Percentiles rank a stretch among this genome's conserved stretches.
Conservation (phyloP, 1,139 yeast genomes). For the Blastobotrys illinoisensis region DNA sequence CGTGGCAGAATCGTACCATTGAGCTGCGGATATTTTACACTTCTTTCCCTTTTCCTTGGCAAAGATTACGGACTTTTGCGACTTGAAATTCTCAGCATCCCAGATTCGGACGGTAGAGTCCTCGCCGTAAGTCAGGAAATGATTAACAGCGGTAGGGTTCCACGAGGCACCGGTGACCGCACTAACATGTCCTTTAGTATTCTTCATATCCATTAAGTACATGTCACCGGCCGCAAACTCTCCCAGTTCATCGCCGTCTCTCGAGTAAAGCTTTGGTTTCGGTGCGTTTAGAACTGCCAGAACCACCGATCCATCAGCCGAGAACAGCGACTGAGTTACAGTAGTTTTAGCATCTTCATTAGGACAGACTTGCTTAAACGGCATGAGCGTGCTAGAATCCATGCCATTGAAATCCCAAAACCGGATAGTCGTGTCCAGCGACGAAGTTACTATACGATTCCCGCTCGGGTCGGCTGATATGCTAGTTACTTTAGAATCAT, state of each 20-base stretch:
- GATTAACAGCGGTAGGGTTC: slow-evolving; percentile 24
- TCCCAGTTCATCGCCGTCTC: slow-evolving; percentile 27
- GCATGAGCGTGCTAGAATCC: slow-evolving; percentile 24
- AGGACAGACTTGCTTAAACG: slow-evolving; percentile 32
- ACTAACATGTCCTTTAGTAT: slow-evolving; percentile 37
- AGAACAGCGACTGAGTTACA: slow-evolving; percentile 24
- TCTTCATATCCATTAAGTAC: slow-evolving; percentile 35
- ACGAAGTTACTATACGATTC: slow-evolving; percentile 28
- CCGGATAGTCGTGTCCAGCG: slow-evolving; percentile 29
- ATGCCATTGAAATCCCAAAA: slow-evolving; percentile 36
- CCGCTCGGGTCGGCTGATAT: slow-evolving; percentile 32
- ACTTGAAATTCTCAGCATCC: slow-evolving; percentile 27
- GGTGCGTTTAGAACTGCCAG: slow-evolving; percentile 27
- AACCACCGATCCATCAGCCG: slow-evolving; percentile 23
- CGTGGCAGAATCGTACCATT: slow-evolving; percentile 22
- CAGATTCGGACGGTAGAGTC: slow-evolving; percentile 37
- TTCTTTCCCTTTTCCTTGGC: slow-evolving; percentile 22
- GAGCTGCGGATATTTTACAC: slow-evolving; percentile 21
- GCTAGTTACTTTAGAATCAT: slow-evolving; percentile 27
- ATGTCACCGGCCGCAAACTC: slow-evolving; percentile 34
- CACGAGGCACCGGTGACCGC: slow-evolving; percentile 33
- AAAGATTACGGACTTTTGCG: slow-evolving; percentile 29
- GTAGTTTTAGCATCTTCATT: slow-evolving; percentile 25
- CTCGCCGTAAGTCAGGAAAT: slow-evolving; percentile 29
- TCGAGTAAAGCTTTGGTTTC: slow-evolving; percentile 25